phyloP scores from a whole-genome alignment of 805 yeast species.

The Saturnispora quitensis region DNA sequence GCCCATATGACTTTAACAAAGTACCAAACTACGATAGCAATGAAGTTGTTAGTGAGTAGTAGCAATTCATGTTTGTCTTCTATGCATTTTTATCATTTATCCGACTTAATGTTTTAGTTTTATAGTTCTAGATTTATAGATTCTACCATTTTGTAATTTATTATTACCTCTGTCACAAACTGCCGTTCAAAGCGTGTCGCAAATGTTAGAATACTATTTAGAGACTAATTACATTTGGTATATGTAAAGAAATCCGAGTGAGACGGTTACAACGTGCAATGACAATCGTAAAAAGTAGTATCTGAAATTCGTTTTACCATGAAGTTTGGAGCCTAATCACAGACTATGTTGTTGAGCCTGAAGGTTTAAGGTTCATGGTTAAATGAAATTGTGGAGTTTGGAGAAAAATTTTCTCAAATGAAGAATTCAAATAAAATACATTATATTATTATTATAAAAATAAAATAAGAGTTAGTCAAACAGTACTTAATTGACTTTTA shows the following conservation, averaged over 20 bases:
- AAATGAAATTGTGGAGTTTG: background rate
- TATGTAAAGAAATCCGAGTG: background rate
- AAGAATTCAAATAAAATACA: background rate
- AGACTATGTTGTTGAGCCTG: background rate
- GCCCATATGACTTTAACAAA: constrained; percentile 20
- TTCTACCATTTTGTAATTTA: background rate
- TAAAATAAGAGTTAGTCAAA: background rate
- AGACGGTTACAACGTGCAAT: constrained; percentile 1
- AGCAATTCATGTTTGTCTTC: background rate
- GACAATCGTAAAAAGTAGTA: background rate
- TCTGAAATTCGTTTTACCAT: constrained; percentile 1
- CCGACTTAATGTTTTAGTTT: background rate
- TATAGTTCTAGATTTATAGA: background rate
- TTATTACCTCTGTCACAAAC: background rate
- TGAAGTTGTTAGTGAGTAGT: constrained; percentile 24
- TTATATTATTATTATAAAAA: background rate
- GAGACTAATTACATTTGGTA: background rate
- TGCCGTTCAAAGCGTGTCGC: background rate
- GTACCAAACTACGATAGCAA: constrained; percentile 17
- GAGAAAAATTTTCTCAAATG: background rate
- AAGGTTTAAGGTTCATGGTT: constrained; percentile 3
- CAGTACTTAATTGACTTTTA: background rate
- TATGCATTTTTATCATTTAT: background rate
- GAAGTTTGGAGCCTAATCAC: constrained; percentile 1
- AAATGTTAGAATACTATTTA: background rate